A percentile compares a stretch with the other conserved stretches of the same genome.
phyloP scores from a whole-genome alignment of 352 stramenopile species.

The Plasmopara muralis region DNA sequence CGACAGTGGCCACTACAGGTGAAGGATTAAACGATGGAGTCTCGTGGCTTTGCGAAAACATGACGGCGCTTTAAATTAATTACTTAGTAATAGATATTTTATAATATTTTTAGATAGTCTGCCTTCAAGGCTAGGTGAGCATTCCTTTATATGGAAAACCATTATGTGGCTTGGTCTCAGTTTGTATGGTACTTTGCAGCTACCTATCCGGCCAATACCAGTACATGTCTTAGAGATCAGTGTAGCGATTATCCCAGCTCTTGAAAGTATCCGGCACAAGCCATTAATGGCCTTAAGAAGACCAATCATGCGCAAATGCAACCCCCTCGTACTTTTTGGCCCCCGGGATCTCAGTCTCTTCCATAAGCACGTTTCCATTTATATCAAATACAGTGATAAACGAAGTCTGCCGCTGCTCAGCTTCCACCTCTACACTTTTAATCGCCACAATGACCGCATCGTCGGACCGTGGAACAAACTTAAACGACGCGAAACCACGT shows the following conservation, averaged over 20 bases:
- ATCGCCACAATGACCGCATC: slow-evolving; percentile 90
- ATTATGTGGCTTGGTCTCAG: too few species aligned
- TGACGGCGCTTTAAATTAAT: slow-evolving; percentile 45
- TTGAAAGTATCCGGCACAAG: neutral
- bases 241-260: slow-evolving; percentile 6
- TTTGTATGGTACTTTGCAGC: too few species aligned
- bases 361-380: slow-evolving; percentile 84
- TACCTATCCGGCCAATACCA: too few species aligned
- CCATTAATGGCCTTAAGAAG: slow-evolving; percentile 13
- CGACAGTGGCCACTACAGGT: slow-evolving; percentile 68
- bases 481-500: slow-evolving; percentile 92
- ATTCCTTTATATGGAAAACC: too few species aligned
- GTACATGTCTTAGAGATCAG: too few species aligned
- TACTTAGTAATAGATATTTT: slow-evolving; percentile 14
- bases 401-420: slow-evolving; percentile 86
- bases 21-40: slow-evolving; percentile 69
- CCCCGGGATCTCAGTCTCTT: slow-evolving; percentile 88
- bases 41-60: slow-evolving; percentile 73
- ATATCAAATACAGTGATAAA: slow-evolving; percentile 92
- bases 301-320: slow-evolving; percentile 85
- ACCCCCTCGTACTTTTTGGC: slow-evolving; percentile 91
- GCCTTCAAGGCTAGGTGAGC: slow-evolving; percentile 6
- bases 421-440: slow-evolving; percentile 91
- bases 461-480: slow-evolving; percentile 88
- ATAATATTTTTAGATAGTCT: neutral